Evolutionary conservation across 73 alveolate genomes (phyloP).

Genomic region (Durusdinium trenchii): DNA sequence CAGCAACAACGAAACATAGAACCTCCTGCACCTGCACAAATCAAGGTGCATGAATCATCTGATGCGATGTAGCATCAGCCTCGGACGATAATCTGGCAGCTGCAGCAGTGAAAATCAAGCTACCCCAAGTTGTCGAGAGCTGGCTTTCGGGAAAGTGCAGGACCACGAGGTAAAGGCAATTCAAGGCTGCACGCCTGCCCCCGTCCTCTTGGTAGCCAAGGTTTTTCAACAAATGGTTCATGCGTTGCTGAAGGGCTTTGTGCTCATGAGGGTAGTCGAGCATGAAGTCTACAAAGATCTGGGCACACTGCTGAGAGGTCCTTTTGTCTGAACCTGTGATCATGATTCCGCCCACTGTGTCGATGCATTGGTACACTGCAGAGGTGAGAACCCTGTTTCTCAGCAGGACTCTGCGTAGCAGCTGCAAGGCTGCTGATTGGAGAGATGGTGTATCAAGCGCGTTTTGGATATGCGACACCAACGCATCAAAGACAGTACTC

Average conservation of each 20-base stretch:
- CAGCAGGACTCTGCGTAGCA: slow-evolving; percentile 69
- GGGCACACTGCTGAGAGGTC: slow-evolving; percentile 80
- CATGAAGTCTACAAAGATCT: slow-evolving; percentile 93
- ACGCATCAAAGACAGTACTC: slow-evolving; percentile 93
- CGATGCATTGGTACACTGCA: slow-evolving; percentile 79
- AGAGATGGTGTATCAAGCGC: slow-evolving; percentile 65
- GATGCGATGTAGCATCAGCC: slow-evolving; percentile 50
- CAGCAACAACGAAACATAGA: background rate
- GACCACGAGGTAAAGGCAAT: slow-evolving; percentile 82
- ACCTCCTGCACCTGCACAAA: background rate
- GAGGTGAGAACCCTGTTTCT: slow-evolving; percentile 72
- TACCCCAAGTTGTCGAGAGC: slow-evolving; percentile 31
- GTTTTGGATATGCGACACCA: slow-evolving; percentile 72
- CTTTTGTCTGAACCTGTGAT: slow-evolving; percentile 58
- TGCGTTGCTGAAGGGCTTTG: slow-evolving; percentile 47
- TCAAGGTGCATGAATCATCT: background rate
- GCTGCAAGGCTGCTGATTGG: slow-evolving; percentile 76
- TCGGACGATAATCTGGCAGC: slow-evolving; percentile 37
- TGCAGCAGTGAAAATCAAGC: slow-evolving; percentile 50
- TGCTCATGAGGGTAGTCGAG: slow-evolving; percentile 91
- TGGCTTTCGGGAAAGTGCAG: slow-evolving; percentile 69
- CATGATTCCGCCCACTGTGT: slow-evolving; percentile 71
- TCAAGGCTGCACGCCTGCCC: slow-evolving; percentile 64
- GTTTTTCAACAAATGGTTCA: slow-evolving; percentile 63
- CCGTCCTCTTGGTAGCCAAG: slow-evolving; percentile 90